A percentile compares a stretch with the other conserved stretches of the same genome.
Conservation (phyloP, 2,329 filamentous ascomycete species). For the Lasiodiplodia hormozganensis region DNA sequence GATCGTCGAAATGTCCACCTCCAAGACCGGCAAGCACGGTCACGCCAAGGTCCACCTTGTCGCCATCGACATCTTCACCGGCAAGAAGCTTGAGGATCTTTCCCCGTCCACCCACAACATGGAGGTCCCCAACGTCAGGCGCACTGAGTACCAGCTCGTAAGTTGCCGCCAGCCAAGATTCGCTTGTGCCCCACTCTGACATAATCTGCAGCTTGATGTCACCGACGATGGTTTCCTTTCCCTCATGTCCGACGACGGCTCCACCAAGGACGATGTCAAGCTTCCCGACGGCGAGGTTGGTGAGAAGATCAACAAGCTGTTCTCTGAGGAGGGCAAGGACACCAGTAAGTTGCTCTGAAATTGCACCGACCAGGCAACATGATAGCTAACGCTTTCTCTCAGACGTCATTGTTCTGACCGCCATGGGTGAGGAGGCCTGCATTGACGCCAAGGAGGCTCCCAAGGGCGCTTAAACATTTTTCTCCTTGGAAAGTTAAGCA, state of each 20-base stretch:
- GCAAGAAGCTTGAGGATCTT: constrained; percentile 99
- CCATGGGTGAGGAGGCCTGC: constrained; percentile 94
- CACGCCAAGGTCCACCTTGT: constrained; percentile 99
- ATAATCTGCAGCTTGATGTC: constrained; percentile 78
- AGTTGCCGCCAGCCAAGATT: constrained; percentile 52
- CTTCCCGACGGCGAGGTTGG: constrained; percentile 88
- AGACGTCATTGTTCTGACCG: constrained; percentile 92
- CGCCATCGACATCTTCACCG: constrained; percentile 98
- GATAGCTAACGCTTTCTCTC: constrained; percentile 32
- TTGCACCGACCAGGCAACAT: constrained; percentile 6
- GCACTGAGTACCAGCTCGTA: constrained; percentile 93
- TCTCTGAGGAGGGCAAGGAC: constrained; percentile 85
- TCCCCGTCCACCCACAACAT: constrained; percentile 97
- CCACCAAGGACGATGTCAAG: constrained; percentile 94
- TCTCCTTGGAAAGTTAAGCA: constrained; percentile 25
- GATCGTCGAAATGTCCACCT: constrained; percentile 99
- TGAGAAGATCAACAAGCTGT: constrained; percentile 83
- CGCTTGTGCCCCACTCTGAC: constrained; percentile 30
- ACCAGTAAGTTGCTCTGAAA: constrained; percentile 72
- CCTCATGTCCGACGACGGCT: constrained; percentile 86
- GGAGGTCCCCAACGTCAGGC: constrained; percentile 94
- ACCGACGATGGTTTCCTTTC: constrained; percentile 93
- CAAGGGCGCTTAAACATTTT: constrained; percentile 38
- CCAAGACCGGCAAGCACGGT: constrained; percentile 99
- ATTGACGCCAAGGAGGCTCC: constrained; percentile 96